Evolutionary conservation across 257 asterid species (phyloP).

Genomic region (Solanum habrochaites): DNA sequence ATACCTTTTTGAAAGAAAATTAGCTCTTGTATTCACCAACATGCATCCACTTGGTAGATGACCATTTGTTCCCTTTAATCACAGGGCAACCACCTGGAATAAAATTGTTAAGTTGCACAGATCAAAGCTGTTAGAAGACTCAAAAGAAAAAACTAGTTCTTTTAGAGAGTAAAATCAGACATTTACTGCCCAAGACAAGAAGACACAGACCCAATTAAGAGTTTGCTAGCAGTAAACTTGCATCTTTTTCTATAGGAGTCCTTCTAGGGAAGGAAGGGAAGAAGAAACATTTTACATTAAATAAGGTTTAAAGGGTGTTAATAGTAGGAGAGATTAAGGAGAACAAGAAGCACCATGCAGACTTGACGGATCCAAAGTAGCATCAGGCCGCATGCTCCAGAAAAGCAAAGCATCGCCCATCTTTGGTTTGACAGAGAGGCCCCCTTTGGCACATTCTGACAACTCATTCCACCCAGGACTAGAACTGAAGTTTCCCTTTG

Average conservation of each 20-base stretch:
- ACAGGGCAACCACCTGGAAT: conserved; percentile 56
- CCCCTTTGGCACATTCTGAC: conserved; percentile 75
- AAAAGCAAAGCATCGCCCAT: conserved; percentile 80
- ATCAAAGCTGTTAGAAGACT: background rate
- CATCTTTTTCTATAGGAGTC: background rate
- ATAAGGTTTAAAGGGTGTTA: background rate
- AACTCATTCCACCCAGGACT: conserved; percentile 45
- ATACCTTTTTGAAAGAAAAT: background rate
- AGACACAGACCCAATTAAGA: background rate
- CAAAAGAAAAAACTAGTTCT: background rate
- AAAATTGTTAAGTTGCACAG: background rate
- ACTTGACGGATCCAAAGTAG: conserved; percentile 64
- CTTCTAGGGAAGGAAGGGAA: background rate
- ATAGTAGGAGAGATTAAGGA: background rate
- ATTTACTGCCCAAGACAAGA: background rate
- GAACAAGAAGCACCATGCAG: conserved; percentile 46
- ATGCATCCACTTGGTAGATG: conserved; percentile 60
- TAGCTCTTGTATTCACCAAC: conserved; percentile 47
- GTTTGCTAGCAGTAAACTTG: background rate
- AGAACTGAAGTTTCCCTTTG: conserved; percentile 57
- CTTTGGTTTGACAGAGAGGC: conserved; percentile 66
- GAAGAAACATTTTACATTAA: background rate
- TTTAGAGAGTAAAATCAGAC: background rate
- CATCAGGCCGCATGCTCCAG: conserved; percentile 95
- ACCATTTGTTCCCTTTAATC: conserved; percentile 46